Evolutionary conservation across 192 early-diverging fungal genomes (phyloP), one percentile per base, ranked within the genome.

Genomic region (Linderina pennispora): DNA sequence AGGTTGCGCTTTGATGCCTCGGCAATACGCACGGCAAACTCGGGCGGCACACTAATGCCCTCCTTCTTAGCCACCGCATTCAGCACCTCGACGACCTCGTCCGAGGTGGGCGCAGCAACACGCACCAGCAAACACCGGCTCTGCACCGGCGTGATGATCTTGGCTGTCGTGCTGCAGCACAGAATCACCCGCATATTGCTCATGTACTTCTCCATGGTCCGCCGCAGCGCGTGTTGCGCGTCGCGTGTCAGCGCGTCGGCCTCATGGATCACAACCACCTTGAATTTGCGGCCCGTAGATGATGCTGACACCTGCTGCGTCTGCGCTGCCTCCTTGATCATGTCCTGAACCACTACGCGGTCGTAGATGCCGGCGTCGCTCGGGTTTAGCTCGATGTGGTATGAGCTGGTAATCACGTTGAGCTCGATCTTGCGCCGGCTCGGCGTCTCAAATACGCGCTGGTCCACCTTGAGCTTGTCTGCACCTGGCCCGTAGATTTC

Each of bases 191-290:
- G 84, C 44, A 97, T 69, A 62, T 93, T 96, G 43, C 56, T 58
- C 79, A 90, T 91, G 64, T 99, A 98, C 74, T 97, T 98, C 69
- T 99, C 97, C 97, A 99, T 99, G 2, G 97, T 99, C n/a, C 97
- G 77, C 44, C 97, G 83, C 44, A 99, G 79, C 19, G 86, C 94
- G 23, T 92, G 85, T 68, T 99, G 97, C 11, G 97, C 94, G 40
- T 95, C 91, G 31, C 86, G 76, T 23, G 83, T 80, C 41, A 99
- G 76, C 34, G 68, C 50, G 57, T 98, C 93, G 3, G 97, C 94
- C 65, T 97, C 94, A 65, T 96, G 87, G 42, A 99, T 77, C 17
- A 98, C 81, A 4, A 98, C 89, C 3, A 96, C 87, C 75, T 99
- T 99, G 65, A 97, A 99, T 44, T 68, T 58, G 45, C 88, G 80